Evolutionary conservation across 345 rosid species (phyloP).

Genomic region (Corymbia maculata): DNA sequence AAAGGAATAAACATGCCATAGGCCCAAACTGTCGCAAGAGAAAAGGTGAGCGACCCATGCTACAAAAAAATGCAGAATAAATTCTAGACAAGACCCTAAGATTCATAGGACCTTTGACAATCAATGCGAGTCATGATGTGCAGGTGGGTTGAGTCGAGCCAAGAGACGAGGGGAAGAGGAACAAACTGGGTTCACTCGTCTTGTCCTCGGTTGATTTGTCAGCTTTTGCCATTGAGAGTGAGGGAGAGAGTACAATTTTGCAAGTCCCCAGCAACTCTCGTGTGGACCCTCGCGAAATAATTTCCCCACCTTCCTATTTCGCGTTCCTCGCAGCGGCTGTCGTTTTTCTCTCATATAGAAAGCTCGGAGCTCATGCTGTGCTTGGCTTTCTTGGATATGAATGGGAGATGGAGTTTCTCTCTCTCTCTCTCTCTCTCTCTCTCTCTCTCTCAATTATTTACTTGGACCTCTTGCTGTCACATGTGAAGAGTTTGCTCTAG

Average conservation of each 20-base stretch:
- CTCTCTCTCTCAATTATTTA: neutral
- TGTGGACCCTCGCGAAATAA: neutral
- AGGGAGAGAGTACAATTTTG: neutral
- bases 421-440: neutral
- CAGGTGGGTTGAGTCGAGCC: neutral
- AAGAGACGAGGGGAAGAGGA: neutral
- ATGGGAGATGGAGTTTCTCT: neutral
- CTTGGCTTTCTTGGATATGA: neutral
- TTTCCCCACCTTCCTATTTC: neutral
- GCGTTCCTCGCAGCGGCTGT: neutral
- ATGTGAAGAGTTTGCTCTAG: neutral
- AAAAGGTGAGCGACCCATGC: neutral
- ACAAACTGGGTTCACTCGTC: neutral
- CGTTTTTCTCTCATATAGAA: neutral
- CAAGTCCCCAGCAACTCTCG: neutral
- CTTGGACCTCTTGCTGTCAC: neutral
- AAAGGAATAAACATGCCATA: conserved; percentile 3
- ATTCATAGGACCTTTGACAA: neutral
- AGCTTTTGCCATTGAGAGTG: neutral
- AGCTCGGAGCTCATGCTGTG: neutral
- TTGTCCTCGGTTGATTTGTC: neutral
- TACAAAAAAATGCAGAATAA: neutral
- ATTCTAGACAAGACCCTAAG: neutral
- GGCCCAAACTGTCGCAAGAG: neutral
- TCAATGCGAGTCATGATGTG: neutral